These are phyloP conservation scores for Pinus tabuliformis DNA, from an alignment of 75 land plant genomes.

Conservation along the genomic window DNA sequence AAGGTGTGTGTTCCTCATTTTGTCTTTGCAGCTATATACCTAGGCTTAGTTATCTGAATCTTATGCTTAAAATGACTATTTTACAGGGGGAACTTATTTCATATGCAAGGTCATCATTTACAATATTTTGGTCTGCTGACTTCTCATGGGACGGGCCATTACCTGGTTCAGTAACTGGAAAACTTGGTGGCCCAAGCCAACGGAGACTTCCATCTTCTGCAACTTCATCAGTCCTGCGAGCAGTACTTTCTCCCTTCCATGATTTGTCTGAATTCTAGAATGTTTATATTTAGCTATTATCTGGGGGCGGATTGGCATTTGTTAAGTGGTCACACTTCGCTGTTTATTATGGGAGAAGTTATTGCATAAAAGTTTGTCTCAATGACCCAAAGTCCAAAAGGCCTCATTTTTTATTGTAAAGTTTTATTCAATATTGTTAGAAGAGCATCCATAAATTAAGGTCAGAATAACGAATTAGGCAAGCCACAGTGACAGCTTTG, in stretches of 20 bases:
- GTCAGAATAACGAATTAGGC: not conserved
- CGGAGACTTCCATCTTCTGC: slow-evolving; percentile 51
- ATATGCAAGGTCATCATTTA: slow-evolving; percentile 47
- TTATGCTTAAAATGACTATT: not conserved
- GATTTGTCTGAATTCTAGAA: not conserved
- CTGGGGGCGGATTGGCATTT: no score
- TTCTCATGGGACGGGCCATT: slow-evolving; percentile 14
- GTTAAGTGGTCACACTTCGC: no score
- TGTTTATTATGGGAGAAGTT: no score
- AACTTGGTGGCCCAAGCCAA: slow-evolving; percentile 85
- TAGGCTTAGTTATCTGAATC: not conserved
- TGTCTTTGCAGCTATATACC: not conserved
- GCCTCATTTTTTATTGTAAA: no score
- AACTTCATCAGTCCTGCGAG: slow-evolving; percentile 69
- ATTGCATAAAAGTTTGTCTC: no score
- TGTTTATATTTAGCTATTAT: not conserved
- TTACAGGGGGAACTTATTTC: slow-evolving; percentile 68
- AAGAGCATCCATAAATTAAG: not conserved
- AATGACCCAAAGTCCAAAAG: no score
- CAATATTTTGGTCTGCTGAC: slow-evolving; percentile 53
- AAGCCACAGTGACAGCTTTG: not conserved
- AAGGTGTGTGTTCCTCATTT: not conserved
- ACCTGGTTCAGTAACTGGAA: slow-evolving; percentile 65
- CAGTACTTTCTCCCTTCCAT: slow-evolving; percentile 38
- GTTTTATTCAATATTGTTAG: no score